Evolutionary conservation across 2,329 filamentous ascomycete genomes (phyloP).

Genomic region (Uncinocarpus reesii): DNA sequence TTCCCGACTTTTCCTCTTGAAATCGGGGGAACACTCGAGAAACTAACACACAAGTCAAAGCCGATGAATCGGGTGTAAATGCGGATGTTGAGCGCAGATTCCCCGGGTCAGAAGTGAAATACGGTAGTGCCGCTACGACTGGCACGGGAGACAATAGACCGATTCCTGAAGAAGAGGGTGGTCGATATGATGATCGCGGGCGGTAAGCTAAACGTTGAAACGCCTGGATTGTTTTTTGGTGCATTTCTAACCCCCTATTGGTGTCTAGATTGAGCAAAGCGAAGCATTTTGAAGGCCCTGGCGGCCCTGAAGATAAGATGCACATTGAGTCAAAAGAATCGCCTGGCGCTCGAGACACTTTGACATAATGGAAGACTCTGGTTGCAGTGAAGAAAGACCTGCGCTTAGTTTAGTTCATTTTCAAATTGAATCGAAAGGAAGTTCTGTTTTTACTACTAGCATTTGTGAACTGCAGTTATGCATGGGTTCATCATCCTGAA

Average conservation of each 20-base stretch:
- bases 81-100: conserved; percentile 32
- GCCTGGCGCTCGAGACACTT: background rate
- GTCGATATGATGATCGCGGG: conserved; percentile 29
- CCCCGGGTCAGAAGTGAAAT: conserved; percentile 29
- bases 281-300: conserved; percentile 28
- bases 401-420: too few species aligned
- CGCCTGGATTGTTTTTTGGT: background rate
- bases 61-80: conserved; percentile 35
- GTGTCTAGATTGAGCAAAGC: conserved; percentile 27
- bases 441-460: too few species aligned
- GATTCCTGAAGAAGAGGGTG: conserved; percentile 36
- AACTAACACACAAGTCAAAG: conserved; percentile 25
- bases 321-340: background rate
- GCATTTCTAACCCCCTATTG: background rate
- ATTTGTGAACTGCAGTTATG: too few species aligned
- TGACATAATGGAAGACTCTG: background rate
- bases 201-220: conserved; percentile 22
- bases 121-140: conserved; percentile 27
- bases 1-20: conserved; percentile 3
- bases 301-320: conserved; percentile 29
- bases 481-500: too few species aligned
- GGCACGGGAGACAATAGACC: conserved; percentile 32
- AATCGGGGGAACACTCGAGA: too few species aligned
- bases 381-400: too few species aligned
- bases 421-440: too few species aligned